Percentiles rank a stretch among this genome's conserved stretches.
These are phyloP conservation scores for Sporormia fimetaria DNA, from an alignment of 495 filamentous ascomycete genomes.

Conservation along the genomic window DNA sequence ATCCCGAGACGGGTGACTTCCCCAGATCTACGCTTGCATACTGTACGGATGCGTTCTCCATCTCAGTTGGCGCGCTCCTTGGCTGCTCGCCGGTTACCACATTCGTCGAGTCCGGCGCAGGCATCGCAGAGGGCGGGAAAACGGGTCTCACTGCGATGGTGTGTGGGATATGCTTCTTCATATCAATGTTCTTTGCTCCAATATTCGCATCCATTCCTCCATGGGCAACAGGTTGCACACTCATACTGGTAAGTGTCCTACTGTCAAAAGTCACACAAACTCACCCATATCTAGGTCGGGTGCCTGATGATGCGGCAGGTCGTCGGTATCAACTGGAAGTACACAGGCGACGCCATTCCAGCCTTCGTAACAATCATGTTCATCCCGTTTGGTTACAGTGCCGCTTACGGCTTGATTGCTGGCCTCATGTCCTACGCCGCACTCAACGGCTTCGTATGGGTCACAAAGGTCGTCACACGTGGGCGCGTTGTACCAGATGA, in stretches of 20 bases:
- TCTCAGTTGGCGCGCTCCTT: conserved; percentile 66
- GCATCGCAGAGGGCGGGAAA: conserved; percentile 72
- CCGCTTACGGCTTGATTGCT: conserved; percentile 68
- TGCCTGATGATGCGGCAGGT: conserved; percentile 51
- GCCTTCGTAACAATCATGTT: conserved; percentile 69
- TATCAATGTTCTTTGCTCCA: conserved; percentile 52
- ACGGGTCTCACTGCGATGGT: conserved; percentile 70
- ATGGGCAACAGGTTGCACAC: conserved; percentile 76
- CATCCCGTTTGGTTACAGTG: conserved; percentile 82
- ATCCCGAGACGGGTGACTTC: conserved; percentile 63
- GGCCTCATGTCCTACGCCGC: conserved; percentile 64
- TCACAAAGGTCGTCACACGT: conserved; percentile 48
- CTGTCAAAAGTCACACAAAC: not conserved
- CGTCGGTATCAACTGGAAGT: conserved; percentile 73
- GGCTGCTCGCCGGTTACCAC: conserved; percentile 69
- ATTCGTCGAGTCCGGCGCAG: conserved; percentile 74
- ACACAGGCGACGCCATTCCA: conserved; percentile 66
- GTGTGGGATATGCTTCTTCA: conserved; percentile 72
- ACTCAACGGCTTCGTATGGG: conserved; percentile 55
- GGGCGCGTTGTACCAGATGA: conserved; percentile 63
- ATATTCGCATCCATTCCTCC: conserved; percentile 59
- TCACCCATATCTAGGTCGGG: conserved; percentile 17
- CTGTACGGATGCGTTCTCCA: conserved; percentile 64
- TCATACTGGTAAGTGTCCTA: conserved; percentile 66
- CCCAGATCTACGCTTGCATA: conserved; percentile 72